Evolutionary conservation across 1,284 basidiomycete species (phyloP).

Genomic region (Kwoniella shivajii): DNA sequence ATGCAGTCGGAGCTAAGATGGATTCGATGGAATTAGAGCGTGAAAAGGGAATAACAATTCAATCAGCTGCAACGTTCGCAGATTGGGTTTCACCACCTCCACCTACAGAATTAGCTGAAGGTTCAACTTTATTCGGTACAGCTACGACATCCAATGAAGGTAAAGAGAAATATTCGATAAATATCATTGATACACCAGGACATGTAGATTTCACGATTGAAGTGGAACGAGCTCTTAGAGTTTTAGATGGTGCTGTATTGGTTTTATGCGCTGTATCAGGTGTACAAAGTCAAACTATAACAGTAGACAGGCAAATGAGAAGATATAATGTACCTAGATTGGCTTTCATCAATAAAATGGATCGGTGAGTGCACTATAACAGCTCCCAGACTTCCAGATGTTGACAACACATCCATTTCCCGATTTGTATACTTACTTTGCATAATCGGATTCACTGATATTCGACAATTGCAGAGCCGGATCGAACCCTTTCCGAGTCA

Average conservation of each 20-base stretch:
- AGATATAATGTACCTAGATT: constrained; percentile 93
- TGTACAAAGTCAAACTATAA: constrained; percentile 88
- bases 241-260: constrained; percentile 93
- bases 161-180: constrained; percentile 86
- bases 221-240: constrained; percentile 94
- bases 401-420: no score
- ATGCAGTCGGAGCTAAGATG: constrained; percentile 99
- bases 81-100: constrained; percentile 77
- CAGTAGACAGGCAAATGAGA: constrained; percentile 98
- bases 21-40: constrained; percentile 99
- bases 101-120: constrained; percentile 54
- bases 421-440: no score
- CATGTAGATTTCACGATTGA: constrained; percentile 99
- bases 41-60: constrained; percentile 99
- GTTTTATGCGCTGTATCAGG: constrained; percentile 97
- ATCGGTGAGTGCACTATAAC: constrained; percentile 70
- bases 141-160: constrained; percentile 36
- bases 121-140: constrained; percentile 54
- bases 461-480: constrained; percentile 67
- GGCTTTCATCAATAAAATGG: constrained; percentile 99
- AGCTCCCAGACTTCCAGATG: no score
- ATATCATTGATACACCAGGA: constrained; percentile 99
- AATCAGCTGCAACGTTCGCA: constrained; percentile 97
- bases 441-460: no score
- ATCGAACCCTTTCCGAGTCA: constrained; percentile 94